Evolutionary conservation across 2,329 filamentous ascomycete species (phyloP).

Genomic region (Beauveria sp.): DNA sequence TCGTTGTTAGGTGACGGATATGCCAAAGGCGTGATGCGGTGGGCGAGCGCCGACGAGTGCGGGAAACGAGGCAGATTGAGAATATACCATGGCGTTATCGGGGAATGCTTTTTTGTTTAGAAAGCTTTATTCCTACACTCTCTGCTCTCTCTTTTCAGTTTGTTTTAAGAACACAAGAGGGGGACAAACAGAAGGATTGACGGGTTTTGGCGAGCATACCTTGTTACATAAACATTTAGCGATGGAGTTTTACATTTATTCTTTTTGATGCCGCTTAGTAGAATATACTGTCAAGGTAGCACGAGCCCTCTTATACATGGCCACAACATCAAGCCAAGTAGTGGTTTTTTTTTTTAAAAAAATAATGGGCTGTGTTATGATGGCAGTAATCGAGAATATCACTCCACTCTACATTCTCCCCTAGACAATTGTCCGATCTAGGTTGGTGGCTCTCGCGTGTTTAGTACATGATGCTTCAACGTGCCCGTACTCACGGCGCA

Average conservation of each 20-base stretch:
- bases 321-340: not conserved
- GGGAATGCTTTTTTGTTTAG: not conserved
- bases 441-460: not conserved
- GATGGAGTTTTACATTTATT: no score
- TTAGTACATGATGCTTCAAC: not conserved
- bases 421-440: not conserved
- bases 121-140: not conserved
- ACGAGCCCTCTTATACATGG: not conserved
- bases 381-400: not conserved
- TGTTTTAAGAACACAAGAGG: no score
- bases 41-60: not conserved
- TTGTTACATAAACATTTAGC: no score
- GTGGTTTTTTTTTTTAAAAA: not conserved
- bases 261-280: no score
- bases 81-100: slow-evolving; percentile 10
- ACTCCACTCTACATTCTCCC: not conserved
- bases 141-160: not conserved
- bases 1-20: no score
- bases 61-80: not conserved
- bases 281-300: not conserved
- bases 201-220: no score
- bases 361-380: not conserved
- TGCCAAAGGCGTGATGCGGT: not conserved
- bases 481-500: slow-evolving; percentile 5
- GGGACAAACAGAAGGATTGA: no score